Evolutionary conservation across 2,329 filamentous ascomycete genomes (phyloP).

Genomic region (Neonectria neomacrospora): DNA sequence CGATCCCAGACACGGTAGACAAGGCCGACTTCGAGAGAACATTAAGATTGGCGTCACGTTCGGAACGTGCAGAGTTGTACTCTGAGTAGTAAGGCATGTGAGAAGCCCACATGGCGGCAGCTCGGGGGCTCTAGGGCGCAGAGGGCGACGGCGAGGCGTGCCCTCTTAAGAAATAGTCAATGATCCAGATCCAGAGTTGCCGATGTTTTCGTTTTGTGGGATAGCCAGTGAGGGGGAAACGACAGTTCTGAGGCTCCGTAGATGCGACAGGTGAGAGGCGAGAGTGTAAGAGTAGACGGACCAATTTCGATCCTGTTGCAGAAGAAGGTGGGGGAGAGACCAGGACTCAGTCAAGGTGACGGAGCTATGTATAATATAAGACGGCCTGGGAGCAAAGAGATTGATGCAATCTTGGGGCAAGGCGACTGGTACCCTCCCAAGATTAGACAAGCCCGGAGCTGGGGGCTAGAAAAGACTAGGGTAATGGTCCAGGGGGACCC

Average conservation of each 20-base stretch:
- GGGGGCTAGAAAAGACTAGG: conserved; percentile 42
- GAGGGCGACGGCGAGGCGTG: conserved; percentile 46
- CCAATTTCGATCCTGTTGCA: conserved; percentile 22
- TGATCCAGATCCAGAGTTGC: conserved; percentile 37
- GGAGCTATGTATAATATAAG: conserved; percentile 43
- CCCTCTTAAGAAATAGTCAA: conserved; percentile 41
- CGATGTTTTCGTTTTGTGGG: conserved; percentile 23
- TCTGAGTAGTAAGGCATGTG: conserved; percentile 43
- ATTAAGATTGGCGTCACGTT: conserved; percentile 35
- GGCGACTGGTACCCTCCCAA: conserved; percentile 42
- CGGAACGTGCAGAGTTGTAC: conserved; percentile 38
- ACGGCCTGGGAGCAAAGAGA: conserved; percentile 40
- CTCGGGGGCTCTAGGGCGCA: conserved; percentile 37
- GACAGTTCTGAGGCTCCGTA: background rate
- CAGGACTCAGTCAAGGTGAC: conserved; percentile 31
- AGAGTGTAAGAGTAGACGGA: conserved; percentile 7
- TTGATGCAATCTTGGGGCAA: conserved; percentile 48
- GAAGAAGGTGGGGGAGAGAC: conserved; percentile 24
- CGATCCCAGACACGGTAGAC: conserved; percentile 17
- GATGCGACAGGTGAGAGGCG: background rate
- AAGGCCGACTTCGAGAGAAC: conserved; percentile 23
- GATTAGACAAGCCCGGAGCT: conserved; percentile 44
- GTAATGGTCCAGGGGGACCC: conserved; percentile 44
- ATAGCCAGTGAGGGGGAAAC: background rate
- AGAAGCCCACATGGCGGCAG: conserved; percentile 42